Evolutionary conservation across 2,329 filamentous ascomycete species (phyloP).

Genomic region (Plectosphaerella cucumerina): DNA sequence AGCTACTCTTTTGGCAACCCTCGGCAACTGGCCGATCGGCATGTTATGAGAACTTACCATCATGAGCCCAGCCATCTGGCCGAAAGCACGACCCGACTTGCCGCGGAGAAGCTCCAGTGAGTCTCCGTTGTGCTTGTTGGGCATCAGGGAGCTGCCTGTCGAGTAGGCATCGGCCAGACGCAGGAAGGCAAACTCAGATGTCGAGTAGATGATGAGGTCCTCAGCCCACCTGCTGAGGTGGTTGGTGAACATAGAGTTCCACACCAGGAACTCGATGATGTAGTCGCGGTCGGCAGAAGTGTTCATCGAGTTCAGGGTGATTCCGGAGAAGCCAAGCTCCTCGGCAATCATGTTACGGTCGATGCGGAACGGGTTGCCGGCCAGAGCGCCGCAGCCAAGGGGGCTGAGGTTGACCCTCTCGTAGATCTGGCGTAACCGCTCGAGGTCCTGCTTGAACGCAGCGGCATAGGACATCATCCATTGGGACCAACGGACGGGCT

Average conservation of each 20-base stretch:
- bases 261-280: constrained; percentile 76
- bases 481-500: constrained; percentile 77
- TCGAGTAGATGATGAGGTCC: constrained; percentile 81
- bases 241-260: constrained; percentile 72
- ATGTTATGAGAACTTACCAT: constrained; percentile 38
- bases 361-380: constrained; percentile 78
- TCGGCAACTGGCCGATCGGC: no score
- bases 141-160: constrained; percentile 74
- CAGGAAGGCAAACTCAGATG: constrained; percentile 72
- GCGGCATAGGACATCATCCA: constrained; percentile 75
- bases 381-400: constrained; percentile 71
- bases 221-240: constrained; percentile 80
- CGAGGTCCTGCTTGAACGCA: constrained; percentile 68
- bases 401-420: constrained; percentile 69
- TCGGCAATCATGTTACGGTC: constrained; percentile 74
- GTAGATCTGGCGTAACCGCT: constrained; percentile 70
- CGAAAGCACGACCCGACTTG: constrained; percentile 72
- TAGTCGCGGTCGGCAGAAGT: constrained; percentile 78
- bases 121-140: constrained; percentile 82
- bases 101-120: constrained; percentile 68
- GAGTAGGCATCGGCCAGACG: constrained; percentile 74
- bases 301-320: constrained; percentile 74
- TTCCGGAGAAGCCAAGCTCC: constrained; percentile 74
- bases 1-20: constrained; percentile 19
- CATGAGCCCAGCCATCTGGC: constrained; percentile 75